Percentiles rank a stretch among this genome's conserved stretches.
These are phyloP conservation scores for Westerdykella ornata DNA, from an alignment of 2,329 filamentous ascomycete species.

Conservation along the genomic window DNA sequence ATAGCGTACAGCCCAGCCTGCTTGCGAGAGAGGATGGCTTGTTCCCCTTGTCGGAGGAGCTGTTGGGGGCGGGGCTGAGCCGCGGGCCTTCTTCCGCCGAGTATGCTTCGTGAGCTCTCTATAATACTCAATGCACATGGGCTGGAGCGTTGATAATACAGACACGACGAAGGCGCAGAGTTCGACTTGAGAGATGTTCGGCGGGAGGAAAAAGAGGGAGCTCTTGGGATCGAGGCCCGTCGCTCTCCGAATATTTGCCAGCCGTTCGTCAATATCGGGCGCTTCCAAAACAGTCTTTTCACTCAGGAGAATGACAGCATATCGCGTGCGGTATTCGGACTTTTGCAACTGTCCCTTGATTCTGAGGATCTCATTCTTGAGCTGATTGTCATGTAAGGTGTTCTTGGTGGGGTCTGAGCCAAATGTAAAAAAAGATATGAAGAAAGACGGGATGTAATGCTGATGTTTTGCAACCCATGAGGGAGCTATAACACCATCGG, in stretches of 20 bases:
- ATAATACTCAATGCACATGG: conserved; percentile 79
- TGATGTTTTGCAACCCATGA: conserved; percentile 88
- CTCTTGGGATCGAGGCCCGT: conserved; percentile 77
- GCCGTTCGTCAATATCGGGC: conserved; percentile 63
- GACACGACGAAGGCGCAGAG: conserved; percentile 66
- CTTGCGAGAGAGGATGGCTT: conserved; percentile 74
- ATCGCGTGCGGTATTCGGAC: conserved; percentile 70
- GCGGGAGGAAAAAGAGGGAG: conserved; percentile 72
- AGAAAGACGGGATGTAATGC: conserved; percentile 69
- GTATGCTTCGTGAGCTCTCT: conserved; percentile 88
- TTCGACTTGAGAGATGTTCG: conserved; percentile 63
- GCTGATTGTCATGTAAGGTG: conserved; percentile 74
- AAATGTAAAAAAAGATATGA: conserved; percentile 74
- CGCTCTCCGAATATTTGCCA: conserved; percentile 70
- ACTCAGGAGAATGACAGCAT: conserved; percentile 71
- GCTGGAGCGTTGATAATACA: conserved; percentile 66
- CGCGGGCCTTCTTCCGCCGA: conserved; percentile 77
- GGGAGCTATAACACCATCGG: conserved; percentile 78
- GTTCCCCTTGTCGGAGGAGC: conserved; percentile 76
- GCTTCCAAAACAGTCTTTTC: conserved; percentile 57
- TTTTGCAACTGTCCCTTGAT: conserved; percentile 61
- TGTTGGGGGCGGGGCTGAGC: conserved; percentile 70
- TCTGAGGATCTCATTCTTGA: conserved; percentile 79
- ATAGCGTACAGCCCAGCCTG: conserved; percentile 89
- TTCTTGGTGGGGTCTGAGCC: conserved; percentile 65